Conservation (phyloP, 495 filamentous ascomycete genomes). For the Xylaria longipes region DNA sequence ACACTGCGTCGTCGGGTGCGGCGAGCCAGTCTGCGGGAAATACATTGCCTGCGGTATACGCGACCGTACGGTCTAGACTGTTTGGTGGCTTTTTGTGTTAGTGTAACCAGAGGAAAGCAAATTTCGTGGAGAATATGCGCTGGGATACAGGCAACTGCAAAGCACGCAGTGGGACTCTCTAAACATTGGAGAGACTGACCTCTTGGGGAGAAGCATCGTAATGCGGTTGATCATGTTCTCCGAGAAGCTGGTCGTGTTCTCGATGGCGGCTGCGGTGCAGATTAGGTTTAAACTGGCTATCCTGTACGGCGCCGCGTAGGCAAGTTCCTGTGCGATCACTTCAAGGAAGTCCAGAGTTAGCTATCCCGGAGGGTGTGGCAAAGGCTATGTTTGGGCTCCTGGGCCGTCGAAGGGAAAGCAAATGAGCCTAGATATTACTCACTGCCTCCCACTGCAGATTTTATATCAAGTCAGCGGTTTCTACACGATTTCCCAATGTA, state of each 20-base stretch:
- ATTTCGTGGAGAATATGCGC: background rate
- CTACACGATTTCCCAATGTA: background rate
- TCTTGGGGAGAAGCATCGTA: slow-evolving; percentile 72
- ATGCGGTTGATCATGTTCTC: slow-evolving; percentile 74
- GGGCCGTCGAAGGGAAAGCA: background rate
- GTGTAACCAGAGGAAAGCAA: background rate
- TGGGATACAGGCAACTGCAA: background rate
- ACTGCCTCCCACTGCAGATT: slow-evolving; percentile 27
- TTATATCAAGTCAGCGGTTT: background rate
- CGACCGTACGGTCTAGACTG: slow-evolving; percentile 47
- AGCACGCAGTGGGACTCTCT: background rate
- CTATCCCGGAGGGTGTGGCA: background rate
- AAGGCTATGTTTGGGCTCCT: background rate
- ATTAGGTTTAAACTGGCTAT: slow-evolving; percentile 71
- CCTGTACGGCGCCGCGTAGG: slow-evolving; percentile 64
- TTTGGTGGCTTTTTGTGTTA: background rate
- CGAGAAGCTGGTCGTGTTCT: slow-evolving; percentile 60
- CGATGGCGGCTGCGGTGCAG: slow-evolving; percentile 74
- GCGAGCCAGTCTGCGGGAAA: slow-evolving; percentile 68
- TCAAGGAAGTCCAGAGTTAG: slow-evolving; percentile 63
- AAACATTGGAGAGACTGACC: background rate
- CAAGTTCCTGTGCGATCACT: slow-evolving; percentile 89
- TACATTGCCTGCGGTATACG: slow-evolving; percentile 59
- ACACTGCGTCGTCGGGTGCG: slow-evolving; percentile 61
- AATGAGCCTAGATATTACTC: slow-evolving; percentile 41